phyloP scores from a whole-genome alignment of 257 asterid species.

The Marsdenia floribunda region DNA sequence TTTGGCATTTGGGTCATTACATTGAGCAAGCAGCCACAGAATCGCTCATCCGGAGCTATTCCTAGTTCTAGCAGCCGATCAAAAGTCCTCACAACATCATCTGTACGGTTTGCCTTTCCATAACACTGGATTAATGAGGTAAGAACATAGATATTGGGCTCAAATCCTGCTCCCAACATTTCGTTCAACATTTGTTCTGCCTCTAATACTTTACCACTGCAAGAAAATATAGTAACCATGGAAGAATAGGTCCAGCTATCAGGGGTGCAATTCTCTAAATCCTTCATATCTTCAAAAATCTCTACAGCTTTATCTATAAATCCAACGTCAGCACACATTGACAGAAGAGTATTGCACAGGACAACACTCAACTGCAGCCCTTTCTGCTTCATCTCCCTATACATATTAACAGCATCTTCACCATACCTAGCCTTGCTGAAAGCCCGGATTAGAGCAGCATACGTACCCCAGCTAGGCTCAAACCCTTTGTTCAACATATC shows the following conservation, averaged over 20 bases:
- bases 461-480: slow-evolving; percentile 66
- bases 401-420: slow-evolving; percentile 62
- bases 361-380: slow-evolving; percentile 54
- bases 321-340: slow-evolving; percentile 83
- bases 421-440: slow-evolving; percentile 71
- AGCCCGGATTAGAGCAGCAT: slow-evolving; percentile 73
- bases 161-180: slow-evolving; percentile 76
- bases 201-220: slow-evolving; percentile 76
- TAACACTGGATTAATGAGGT: slow-evolving; percentile 91
- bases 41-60: slow-evolving; percentile 68
- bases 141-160: slow-evolving; percentile 59
- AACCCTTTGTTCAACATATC: slow-evolving; percentile 63
- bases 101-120: slow-evolving; percentile 70
- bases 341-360: slow-evolving; percentile 67
- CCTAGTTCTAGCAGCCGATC: slow-evolving; percentile 43
- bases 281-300: slow-evolving; percentile 71
- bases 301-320: slow-evolving; percentile 63
- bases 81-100: slow-evolving; percentile 75
- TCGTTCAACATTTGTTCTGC: slow-evolving; percentile 63
- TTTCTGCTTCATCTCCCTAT: slow-evolving; percentile 85
- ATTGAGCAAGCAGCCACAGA: slow-evolving; percentile 72
- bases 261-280: slow-evolving; percentile 47
- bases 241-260: slow-evolving; percentile 83
- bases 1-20: slow-evolving; percentile 54
- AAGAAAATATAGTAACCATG: slow-evolving; percentile 62